phyloP scores from a whole-genome alignment of 768 basidiomycete species.

The Rhizopogon roseolus region DNA sequence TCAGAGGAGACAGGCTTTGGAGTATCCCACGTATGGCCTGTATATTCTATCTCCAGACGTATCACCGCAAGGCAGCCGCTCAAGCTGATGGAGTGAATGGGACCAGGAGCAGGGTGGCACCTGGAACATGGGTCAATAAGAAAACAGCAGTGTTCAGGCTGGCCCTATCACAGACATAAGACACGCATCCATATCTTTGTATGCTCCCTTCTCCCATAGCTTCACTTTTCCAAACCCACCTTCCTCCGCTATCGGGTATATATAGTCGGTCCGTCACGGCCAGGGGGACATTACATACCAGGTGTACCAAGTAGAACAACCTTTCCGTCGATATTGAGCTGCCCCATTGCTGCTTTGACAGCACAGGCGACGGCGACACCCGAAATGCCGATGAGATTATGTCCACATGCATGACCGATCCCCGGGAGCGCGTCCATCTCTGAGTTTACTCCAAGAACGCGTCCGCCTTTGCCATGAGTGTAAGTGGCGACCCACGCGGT shows the following conservation, averaged over 20 bases:
- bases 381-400: constrained; percentile 75
- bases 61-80: constrained; percentile 61
- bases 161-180: constrained; percentile 48
- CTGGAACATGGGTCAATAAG: constrained; percentile 28
- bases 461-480: constrained; percentile 58
- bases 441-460: constrained; percentile 74
- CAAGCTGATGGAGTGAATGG: constrained; percentile 61
- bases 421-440: constrained; percentile 68
- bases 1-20: not conserved
- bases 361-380: constrained; percentile 72
- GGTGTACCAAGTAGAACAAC: constrained; percentile 76
- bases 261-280: not conserved
- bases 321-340: constrained; percentile 60
- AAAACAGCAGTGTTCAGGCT: not conserved
- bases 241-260: constrained; percentile 58
- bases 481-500: constrained; percentile 78
- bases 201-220: constrained; percentile 67
- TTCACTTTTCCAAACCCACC: constrained; percentile 68
- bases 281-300: constrained; percentile 33
- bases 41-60: constrained; percentile 56
- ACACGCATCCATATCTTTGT: constrained; percentile 73
- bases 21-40: constrained; percentile 61
- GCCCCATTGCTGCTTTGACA: constrained; percentile 57
- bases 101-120: constrained; percentile 82
- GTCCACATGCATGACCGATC: constrained; percentile 74